These are phyloP conservation scores for Salix udensis DNA, from an alignment of 345 rosid species.

Conservation along the genomic window DNA sequence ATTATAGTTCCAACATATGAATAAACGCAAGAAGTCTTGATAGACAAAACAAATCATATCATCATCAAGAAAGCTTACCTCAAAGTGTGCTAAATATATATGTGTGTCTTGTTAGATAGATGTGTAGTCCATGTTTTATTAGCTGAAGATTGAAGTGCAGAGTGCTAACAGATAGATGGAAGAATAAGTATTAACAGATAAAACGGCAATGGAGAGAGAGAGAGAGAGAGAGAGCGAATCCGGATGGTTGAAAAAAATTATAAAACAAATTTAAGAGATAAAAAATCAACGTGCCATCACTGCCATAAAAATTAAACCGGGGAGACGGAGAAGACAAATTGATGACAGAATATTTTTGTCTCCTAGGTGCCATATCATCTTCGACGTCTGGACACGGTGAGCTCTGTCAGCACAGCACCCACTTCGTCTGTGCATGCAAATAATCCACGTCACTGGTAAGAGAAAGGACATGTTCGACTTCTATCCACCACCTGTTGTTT, in stretches of 20 bases:
- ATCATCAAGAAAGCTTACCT: not conserved
- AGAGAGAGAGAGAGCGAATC: not conserved
- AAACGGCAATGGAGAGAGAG: conserved; percentile 15
- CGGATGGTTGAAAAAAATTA: conserved; percentile 11
- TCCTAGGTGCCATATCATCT: not conserved
- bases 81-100: not conserved
- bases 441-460: conserved; percentile 3
- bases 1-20: not conserved
- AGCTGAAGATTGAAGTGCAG: too few relatives aligned
- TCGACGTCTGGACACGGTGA: not conserved
- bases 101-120: not conserved
- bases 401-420: not conserved
- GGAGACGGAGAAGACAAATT: not conserved
- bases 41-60: not conserved
- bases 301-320: too few relatives aligned
- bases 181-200: conserved; percentile 1
- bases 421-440: conserved; percentile 11
- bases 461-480: not conserved
- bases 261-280: not conserved
- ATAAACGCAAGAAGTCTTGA: not conserved
- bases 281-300: too few relatives aligned
- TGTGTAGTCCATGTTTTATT: not conserved
- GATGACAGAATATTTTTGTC: not conserved
- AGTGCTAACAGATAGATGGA: too few relatives aligned
- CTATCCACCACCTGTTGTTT: too few relatives aligned